Evolutionary conservation across 441 rosid genomes (phyloP).

Genomic region (Euphorbia celastroides): DNA sequence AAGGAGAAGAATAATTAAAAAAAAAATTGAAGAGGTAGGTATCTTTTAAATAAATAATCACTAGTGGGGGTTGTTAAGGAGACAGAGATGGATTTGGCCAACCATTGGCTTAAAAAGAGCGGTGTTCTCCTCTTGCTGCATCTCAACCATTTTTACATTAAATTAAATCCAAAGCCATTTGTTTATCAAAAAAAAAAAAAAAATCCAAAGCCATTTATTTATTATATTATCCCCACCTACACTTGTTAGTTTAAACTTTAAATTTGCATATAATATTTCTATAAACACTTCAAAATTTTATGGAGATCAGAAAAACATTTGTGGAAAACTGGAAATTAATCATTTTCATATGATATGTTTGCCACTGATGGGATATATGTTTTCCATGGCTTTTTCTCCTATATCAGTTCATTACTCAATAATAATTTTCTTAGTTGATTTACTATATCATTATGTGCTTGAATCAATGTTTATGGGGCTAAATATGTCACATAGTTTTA

Average conservation of each 20-base stretch:
- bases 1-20: background rate
- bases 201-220: too few relatives aligned
- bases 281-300: background rate
- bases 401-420: background rate
- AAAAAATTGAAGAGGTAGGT: constrained; percentile 5
- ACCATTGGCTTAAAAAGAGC: constrained; percentile 1
- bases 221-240: too few relatives aligned
- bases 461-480: too few relatives aligned
- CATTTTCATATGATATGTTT: background rate
- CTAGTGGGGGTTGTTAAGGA: constrained; percentile 14
- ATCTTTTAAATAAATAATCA: background rate
- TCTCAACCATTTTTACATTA: background rate
- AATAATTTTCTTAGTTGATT: background rate
- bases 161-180: background rate
- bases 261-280: too few relatives aligned
- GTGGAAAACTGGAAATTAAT: background rate
- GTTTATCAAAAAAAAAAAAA: too few relatives aligned
- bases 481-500: too few relatives aligned
- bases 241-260: too few relatives aligned
- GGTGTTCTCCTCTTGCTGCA: constrained; percentile 13
- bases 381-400: background rate
- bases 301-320: background rate
- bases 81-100: constrained; percentile 18
- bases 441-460: background rate
- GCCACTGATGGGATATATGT: background rate